These are phyloP conservation scores for Besnoitia besnoiti DNA, from an alignment of 169 alveolate species.

Conservation along the genomic window DNA sequence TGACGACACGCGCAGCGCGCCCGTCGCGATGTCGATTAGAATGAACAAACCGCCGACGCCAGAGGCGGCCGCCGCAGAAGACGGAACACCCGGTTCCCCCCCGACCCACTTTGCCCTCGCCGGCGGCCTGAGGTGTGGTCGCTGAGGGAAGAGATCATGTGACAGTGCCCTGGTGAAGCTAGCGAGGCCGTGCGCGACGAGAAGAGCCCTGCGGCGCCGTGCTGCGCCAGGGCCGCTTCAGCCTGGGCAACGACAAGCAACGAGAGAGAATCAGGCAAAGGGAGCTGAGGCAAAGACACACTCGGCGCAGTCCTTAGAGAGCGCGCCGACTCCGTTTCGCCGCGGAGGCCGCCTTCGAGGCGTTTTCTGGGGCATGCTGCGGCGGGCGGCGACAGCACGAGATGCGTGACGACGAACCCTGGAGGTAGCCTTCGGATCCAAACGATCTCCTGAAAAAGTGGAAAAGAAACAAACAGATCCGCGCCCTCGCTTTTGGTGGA, in stretches of 20 bases:
- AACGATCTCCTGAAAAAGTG: neutral
- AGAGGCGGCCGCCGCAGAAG: neutral
- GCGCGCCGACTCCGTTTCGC: no score
- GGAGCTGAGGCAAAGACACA: neutral
- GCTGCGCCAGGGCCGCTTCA: neutral
- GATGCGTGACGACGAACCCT: constrained; percentile 3
- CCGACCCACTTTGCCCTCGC: no score
- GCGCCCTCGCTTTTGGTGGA: no score
- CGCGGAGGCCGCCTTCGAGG: neutral
- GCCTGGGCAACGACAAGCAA: neutral
- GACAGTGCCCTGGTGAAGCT: no score
- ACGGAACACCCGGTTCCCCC: neutral
- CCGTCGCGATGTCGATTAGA: neutral
- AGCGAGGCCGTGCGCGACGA: no score
- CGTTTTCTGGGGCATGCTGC: neutral
- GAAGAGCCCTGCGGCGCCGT: neutral
- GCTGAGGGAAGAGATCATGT: no score
- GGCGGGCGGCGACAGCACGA: neutral
- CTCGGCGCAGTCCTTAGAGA: no score
- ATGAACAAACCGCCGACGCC: neutral
- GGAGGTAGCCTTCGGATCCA: neutral
- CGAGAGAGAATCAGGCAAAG: neutral
- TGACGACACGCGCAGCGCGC: neutral
- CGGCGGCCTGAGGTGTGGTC: no score
- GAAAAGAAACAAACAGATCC: no score